Percentiles rank a stretch among this genome's conserved stretches.
These are phyloP conservation scores for Neofusicoccum ribis DNA, from an alignment of 2,329 filamentous ascomycete species.

Conservation along the genomic window DNA sequence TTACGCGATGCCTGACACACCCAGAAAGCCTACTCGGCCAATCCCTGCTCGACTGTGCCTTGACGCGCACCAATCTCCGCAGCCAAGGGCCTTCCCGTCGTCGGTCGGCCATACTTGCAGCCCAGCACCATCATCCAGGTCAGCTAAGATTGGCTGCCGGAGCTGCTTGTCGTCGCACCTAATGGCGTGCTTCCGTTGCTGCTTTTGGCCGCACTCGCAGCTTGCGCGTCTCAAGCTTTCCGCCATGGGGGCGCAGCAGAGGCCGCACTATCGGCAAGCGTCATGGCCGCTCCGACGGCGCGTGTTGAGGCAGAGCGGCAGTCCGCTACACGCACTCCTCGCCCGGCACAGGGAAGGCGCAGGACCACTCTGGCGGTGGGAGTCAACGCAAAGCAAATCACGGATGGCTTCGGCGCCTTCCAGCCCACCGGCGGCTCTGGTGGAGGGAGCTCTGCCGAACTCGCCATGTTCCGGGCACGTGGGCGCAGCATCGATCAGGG, in stretches of 20 bases:
- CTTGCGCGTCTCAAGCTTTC: conserved; percentile 13
- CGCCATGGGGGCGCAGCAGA: neutral
- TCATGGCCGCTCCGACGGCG: neutral
- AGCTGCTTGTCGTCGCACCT: conserved; percentile 1
- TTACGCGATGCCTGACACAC: conserved; percentile 14
- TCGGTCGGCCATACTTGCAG: neutral
- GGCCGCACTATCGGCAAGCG: neutral
- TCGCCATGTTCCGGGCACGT: conserved; percentile 20
- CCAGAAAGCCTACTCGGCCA: neutral
- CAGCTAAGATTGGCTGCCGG: conserved; percentile 1
- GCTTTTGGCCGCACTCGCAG: conserved; percentile 11
- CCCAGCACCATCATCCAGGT: conserved; percentile 5
- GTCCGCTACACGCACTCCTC: neutral
- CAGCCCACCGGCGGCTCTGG: neutral
- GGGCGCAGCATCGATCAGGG: conserved; percentile 18
- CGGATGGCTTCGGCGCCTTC: conserved; percentile 14
- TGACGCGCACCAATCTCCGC: conserved; percentile 10
- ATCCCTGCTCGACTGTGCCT: neutral
- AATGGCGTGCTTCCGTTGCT: conserved; percentile 6
- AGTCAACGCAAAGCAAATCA: neutral
- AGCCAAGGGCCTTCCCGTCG: neutral
- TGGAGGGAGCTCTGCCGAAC: conserved; percentile 13
- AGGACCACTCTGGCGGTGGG: conserved; percentile 3
- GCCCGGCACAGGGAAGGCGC: neutral
- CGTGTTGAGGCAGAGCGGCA: neutral